Conservation (phyloP, 2,329 filamentous ascomycete species). For the Aquanectria penicillioides region DNA sequence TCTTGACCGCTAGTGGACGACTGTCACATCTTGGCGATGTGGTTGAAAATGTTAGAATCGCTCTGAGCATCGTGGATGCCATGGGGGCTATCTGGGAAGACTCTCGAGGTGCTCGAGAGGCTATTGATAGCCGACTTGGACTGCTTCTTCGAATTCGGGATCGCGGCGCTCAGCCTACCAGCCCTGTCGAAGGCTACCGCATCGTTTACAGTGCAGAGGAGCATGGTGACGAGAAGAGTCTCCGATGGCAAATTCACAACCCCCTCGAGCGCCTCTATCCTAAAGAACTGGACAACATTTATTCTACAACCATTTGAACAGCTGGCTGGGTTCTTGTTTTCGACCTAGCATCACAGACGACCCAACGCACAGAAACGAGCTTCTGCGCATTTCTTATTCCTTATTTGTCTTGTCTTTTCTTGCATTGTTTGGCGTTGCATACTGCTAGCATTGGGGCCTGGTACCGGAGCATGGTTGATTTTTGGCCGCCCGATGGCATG, state of each 20-base stretch:
- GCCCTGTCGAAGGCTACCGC: constrained; percentile 43
- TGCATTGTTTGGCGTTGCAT: constrained; percentile 34
- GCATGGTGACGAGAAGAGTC: constrained; percentile 39
- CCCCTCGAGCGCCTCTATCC: constrained; percentile 49
- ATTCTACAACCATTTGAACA: constrained; percentile 41
- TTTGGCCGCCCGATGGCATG: constrained; percentile 15
- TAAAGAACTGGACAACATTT: constrained; percentile 51
- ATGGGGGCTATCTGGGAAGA: constrained; percentile 69
- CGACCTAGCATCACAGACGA: background rate
- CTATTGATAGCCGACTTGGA: constrained; percentile 54
- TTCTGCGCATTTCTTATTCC: background rate
- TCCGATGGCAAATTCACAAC: constrained; percentile 49
- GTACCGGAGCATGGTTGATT: constrained; percentile 30
- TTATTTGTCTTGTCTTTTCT: constrained; percentile 22
- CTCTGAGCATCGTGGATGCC: constrained; percentile 64
- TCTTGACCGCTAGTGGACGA: constrained; percentile 69
- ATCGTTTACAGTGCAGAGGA: constrained; percentile 43
- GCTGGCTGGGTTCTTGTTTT: background rate
- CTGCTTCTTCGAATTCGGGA: constrained; percentile 48
- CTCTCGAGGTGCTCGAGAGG: constrained; percentile 59
- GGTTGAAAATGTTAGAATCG: constrained; percentile 64
- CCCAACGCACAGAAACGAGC: background rate
- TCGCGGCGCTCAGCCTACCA: constrained; percentile 41
- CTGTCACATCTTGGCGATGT: constrained; percentile 61
- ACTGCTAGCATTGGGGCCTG: constrained; percentile 26